These are phyloP conservation scores for Nitzschia putrida DNA, from an alignment of 108 stramenopile genomes.

Conservation along the genomic window DNA sequence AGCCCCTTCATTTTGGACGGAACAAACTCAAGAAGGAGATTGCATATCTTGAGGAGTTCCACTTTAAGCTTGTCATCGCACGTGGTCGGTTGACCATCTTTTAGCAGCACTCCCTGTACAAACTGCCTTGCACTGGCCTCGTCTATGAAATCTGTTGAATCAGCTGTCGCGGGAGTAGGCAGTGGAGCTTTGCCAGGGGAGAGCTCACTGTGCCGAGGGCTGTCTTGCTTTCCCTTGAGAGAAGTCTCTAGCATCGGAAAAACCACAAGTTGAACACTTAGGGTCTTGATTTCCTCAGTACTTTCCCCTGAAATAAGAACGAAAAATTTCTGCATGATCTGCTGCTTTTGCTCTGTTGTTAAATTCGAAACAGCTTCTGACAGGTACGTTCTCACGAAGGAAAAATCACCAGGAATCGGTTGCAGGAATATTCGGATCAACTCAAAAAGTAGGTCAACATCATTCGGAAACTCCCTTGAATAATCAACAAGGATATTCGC, in stretches of 20 bases:
- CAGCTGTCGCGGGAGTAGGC: not conserved
- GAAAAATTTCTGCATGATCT: conserved; percentile 72
- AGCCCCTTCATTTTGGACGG: conserved; percentile 52
- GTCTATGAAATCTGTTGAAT: conserved; percentile 19
- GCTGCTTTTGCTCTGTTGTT: conserved; percentile 44
- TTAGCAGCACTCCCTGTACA: conserved; percentile 42
- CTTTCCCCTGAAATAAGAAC: conserved; percentile 69
- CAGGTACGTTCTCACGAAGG: conserved; percentile 60
- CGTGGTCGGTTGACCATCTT: conserved; percentile 26
- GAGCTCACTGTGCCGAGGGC: not conserved
- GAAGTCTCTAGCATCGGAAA: conserved; percentile 60
- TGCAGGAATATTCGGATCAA: conserved; percentile 78
- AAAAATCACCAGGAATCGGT: conserved; percentile 69
- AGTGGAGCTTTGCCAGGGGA: conserved; percentile 1
- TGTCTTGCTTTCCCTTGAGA: not conserved
- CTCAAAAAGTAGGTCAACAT: conserved; percentile 86
- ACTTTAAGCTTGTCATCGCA: conserved; percentile 74
- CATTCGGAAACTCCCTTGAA: conserved; percentile 55
- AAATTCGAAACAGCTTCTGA: conserved; percentile 49
- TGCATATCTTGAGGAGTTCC: conserved; percentile 83
- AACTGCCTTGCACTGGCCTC: conserved; percentile 32
- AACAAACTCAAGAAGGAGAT: conserved; percentile 78
- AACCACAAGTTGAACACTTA: conserved; percentile 69
- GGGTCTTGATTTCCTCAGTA: conserved; percentile 78
- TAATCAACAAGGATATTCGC: conserved; percentile 75